These are phyloP conservation scores for Hortaea werneckii DNA, from an alignment of 2,329 filamentous ascomycete species.

Conservation along the genomic window DNA sequence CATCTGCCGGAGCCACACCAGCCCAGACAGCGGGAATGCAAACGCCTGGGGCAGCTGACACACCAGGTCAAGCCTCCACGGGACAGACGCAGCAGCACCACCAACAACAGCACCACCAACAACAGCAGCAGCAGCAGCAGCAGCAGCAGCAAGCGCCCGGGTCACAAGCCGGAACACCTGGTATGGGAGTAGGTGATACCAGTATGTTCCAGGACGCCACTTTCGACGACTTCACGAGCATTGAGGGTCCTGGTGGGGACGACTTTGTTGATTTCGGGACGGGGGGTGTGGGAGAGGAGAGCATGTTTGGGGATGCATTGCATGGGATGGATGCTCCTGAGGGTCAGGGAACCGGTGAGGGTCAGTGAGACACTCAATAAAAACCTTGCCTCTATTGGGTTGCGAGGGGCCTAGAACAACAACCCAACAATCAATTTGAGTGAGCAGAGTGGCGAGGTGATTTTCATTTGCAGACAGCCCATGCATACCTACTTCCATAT, in stretches of 20 bases:
- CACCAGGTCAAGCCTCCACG: conserved; percentile 27
- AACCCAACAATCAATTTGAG: too few species aligned
- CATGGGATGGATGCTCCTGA: background rate
- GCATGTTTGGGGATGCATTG: conserved; percentile 1
- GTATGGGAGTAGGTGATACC: background rate
- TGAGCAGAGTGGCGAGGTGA: too few species aligned
- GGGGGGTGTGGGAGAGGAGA: background rate
- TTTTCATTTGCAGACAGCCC: too few species aligned
- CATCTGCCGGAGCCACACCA: background rate
- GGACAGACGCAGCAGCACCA: conserved; percentile 36
- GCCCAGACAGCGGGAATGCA: background rate
- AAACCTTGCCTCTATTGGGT: too few species aligned
- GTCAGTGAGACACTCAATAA: too few species aligned
- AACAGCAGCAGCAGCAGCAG: background rate
- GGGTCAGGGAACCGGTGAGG: too few species aligned
- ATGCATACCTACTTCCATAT: too few species aligned
- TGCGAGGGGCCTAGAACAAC: too few species aligned
- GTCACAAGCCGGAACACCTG: background rate
- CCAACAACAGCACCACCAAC: conserved; percentile 25
- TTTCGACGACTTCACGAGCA: conserved; percentile 30
- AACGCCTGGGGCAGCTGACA: background rate
- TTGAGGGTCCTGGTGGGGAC: conserved; percentile 36
- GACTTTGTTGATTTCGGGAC: background rate
- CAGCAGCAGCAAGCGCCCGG: background rate
- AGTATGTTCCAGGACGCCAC: conserved; percentile 9